A percentile compares a stretch with the other conserved stretches of the same genome.
Conservation (phyloP, 2,329 filamentous ascomycete species). For the Coleophoma eucalyptorum region DNA sequence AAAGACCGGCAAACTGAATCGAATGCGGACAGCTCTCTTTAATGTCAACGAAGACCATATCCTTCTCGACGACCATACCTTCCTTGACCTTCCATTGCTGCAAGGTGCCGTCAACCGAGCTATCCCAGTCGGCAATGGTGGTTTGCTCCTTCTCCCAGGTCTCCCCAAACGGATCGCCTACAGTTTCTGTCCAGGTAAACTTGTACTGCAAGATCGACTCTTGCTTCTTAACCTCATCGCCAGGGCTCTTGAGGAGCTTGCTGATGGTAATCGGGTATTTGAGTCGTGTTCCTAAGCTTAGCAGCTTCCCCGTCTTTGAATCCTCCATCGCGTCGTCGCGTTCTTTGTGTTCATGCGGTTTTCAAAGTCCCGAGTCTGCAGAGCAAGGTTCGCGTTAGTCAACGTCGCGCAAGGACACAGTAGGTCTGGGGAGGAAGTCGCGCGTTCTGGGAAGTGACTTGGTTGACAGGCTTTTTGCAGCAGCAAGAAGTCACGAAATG, state of each 20-base stretch:
- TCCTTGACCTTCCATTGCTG: constrained; percentile 71
- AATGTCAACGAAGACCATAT: constrained; percentile 65
- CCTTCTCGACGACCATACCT: constrained; percentile 58
- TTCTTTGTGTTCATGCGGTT: constrained; percentile 25
- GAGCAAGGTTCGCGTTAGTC: constrained; percentile 8
- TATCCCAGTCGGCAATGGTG: constrained; percentile 73
- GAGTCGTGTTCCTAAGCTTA: constrained; percentile 59
- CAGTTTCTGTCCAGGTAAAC: constrained; percentile 74
- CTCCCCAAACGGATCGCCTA: constrained; percentile 64
- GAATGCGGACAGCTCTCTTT: constrained; percentile 91
- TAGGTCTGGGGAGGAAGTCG: background rate
- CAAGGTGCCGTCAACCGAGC: constrained; percentile 76
- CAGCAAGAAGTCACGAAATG: no score
- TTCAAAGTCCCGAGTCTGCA: constrained; percentile 9
- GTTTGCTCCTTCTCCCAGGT: constrained; percentile 65
- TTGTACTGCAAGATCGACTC: constrained; percentile 83
- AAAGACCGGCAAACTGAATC: constrained; percentile 86
- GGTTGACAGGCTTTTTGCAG: no score
- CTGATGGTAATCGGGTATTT: constrained; percentile 93
- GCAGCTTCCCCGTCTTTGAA: constrained; percentile 38
- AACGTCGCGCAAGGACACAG: background rate
- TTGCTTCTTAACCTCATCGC: constrained; percentile 72
- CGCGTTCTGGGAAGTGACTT: background rate
- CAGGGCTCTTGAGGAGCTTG: constrained; percentile 71
- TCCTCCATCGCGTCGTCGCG: constrained; percentile 21